Conservation (phyloP, 1,284 basidiomycete genomes). For the Moesziomyces antarcticus region DNA sequence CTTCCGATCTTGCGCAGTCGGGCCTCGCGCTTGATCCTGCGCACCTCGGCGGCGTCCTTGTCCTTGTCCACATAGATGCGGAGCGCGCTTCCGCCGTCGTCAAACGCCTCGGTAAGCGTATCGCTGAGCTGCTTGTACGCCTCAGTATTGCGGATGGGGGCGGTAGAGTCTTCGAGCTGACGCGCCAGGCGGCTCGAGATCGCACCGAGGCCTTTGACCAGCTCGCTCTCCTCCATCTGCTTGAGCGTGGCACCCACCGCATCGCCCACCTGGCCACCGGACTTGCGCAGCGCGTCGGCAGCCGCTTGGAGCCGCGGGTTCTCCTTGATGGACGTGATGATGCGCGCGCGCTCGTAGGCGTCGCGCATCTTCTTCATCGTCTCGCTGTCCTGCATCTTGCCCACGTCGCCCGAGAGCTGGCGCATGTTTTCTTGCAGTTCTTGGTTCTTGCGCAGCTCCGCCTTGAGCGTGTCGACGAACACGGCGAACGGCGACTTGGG, state of each 20-base stretch:
- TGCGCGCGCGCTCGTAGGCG: slow-evolving; percentile 91
- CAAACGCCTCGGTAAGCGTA: slow-evolving; percentile 88
- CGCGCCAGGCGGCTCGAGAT: slow-evolving; percentile 55
- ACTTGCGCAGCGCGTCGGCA: slow-evolving; percentile 87
- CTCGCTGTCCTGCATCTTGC: slow-evolving; percentile 94
- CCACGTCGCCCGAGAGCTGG: slow-evolving; percentile 95
- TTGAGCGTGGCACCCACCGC: slow-evolving; percentile 89
- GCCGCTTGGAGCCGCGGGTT: slow-evolving; percentile 91
- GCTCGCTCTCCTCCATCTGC: slow-evolving; percentile 91
- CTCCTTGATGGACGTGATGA: slow-evolving; percentile 93
- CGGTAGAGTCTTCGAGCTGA: slow-evolving; percentile 61
- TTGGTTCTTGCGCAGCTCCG: slow-evolving; percentile 91
- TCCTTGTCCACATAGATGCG: slow-evolving; percentile 70
- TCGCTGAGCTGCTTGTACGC: slow-evolving; percentile 93
- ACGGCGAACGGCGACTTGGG: slow-evolving; percentile 85
- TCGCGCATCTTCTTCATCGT: slow-evolving; percentile 92
- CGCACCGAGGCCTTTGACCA: slow-evolving; percentile 76
- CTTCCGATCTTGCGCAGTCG: slow-evolving; percentile 65
- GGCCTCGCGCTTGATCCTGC: slow-evolving; percentile 58
- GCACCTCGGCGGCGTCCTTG: slow-evolving; percentile 79
- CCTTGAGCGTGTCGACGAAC: slow-evolving; percentile 91
- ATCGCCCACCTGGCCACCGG: slow-evolving; percentile 91
- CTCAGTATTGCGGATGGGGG: slow-evolving; percentile 84
- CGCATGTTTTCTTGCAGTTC: slow-evolving; percentile 96
- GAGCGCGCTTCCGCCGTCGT: slow-evolving; percentile 85